Base-by-base conservation (phyloP, 805 yeast species). In the Myxozyma sirexii region DNA sequence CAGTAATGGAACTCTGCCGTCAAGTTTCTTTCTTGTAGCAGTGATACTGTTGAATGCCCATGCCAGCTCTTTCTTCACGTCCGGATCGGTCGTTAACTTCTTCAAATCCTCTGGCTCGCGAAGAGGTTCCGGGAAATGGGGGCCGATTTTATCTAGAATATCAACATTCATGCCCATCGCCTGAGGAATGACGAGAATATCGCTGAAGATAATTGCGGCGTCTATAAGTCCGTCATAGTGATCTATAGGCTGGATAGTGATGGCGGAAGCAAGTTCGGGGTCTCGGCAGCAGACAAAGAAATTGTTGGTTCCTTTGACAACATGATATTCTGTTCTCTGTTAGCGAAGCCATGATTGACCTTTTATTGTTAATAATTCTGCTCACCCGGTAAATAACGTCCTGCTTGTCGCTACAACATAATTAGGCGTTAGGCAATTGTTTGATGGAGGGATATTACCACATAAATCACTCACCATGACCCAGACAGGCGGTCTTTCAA, bases 401-500 rank as follows among this genome's bases (percentile, higher is more conserved):
- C 97, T n/a, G 97, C 97, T 78, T 91, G 97, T 75, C 97, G 84
- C 84, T 78, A 57, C 8, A 29, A 31, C 23, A 12, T 7, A 63
- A 29, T 7, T 56, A 61, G 66, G 33, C 33, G 43, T 38, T 44
- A 19, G 23, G n/a, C 26, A n/a, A 29, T 8, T 5, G 12, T 12
- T 31, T 10, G 15, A 27, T n/a, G 15, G 6, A 17, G 27, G 26
- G 15, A 23, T 19, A n/a, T 8, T n/a, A n/a, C n/a, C n/a, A n/a
- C n/a, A n/a, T n/a, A n/a, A 26, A 39, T 26, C 2, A 71, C 82
- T 64, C 75, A 81, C 84, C 97, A 91, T 91, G 67, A 92, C 87
- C 97, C 97, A 94, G 62, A 94, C 84, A 19, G 99, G 99, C 1
- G 99, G 97, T 72, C 99, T 84, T 75, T 94, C 98, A 42, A 93